Percentiles rank a stretch among this genome's conserved stretches.
These are phyloP conservation scores for Yarrowia sp. DNA, from an alignment of 805 yeast genomes.

Conservation along the genomic window DNA sequence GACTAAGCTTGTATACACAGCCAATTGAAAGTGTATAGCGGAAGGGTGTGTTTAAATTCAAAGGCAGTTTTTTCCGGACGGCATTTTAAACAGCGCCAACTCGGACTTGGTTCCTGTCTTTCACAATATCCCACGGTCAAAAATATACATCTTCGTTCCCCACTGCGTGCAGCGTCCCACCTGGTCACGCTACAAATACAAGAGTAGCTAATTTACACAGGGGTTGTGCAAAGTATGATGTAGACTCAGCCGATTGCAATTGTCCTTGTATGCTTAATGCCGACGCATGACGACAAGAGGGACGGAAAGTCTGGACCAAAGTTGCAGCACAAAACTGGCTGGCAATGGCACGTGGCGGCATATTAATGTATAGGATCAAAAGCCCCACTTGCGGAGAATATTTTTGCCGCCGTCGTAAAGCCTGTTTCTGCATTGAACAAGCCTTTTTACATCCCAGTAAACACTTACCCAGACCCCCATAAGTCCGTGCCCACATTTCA, in stretches of 20 bases:
- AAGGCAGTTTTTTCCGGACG: too few species aligned
- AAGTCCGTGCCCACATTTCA: constrained; percentile 3
- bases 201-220: neutral
- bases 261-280: neutral
- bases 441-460: neutral
- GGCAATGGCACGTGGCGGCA: neutral
- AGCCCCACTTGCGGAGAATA: neutral
- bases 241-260: neutral
- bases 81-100: too few species aligned
- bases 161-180: neutral
- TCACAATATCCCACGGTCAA: too few species aligned
- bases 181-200: neutral
- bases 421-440: neutral
- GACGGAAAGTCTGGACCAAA: neutral
- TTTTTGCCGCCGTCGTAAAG: neutral
- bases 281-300: neutral
- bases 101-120: too few species aligned
- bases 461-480: neutral
- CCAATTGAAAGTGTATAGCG: neutral
- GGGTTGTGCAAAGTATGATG: neutral
- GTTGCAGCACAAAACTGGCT: neutral
- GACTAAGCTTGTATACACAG: neutral
- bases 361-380: neutral
- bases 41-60: neutral
- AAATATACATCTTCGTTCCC: neutral